Evolutionary conservation across 75 land plant genomes (phyloP), one percentile per base, ranked within the genome.

Genomic region (Isoetes taiwanensis): DNA sequence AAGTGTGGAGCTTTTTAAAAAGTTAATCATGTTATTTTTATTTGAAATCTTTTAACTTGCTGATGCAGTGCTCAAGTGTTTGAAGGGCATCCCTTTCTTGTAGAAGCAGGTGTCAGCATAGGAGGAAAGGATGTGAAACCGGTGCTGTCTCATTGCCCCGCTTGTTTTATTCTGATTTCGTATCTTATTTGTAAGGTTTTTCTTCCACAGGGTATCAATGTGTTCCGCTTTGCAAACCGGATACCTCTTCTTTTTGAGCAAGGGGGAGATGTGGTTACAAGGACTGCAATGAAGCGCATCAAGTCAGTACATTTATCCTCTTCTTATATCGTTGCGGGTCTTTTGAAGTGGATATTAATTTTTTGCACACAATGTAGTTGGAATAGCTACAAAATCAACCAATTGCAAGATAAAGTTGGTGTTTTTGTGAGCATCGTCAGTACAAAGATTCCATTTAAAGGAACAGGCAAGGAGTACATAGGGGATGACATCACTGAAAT

Each of bases 111-210:
- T 50, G 76, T 91, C 4, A 91, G 97, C 57, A 34, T 91, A 26
- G 97, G 97, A 27, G 97, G 97, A 10, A 91, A 86, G 73, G 95
- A 87, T 79, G 97, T 91, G 16, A 91, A 91, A 64, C 97, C 91
- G 37, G 95, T 83, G 50, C 41, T 62, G 55, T 19, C 38, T 9
- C 62, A 41, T 3, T 8, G 16, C 28, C 62, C 1, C 54, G 17
- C 30, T 25, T 48, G 11, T 55, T 27, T 28, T 55, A 4, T 27
- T 55, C 3, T 35, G 12, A 17, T 55, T 9, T 55, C 17, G 12
- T 4, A 12, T 21, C 12, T 29, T 28, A 10, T 48, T 48, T 14
- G 8, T 8, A 8, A 48, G 52, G 14, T 20, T 48, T 48, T n/a
- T 48, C 20, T 48, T 48, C 12, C 30, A 31, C 67, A 93, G 98